Conservation (phyloP, 306 rosid species). For the Purshia tridentata region DNA sequence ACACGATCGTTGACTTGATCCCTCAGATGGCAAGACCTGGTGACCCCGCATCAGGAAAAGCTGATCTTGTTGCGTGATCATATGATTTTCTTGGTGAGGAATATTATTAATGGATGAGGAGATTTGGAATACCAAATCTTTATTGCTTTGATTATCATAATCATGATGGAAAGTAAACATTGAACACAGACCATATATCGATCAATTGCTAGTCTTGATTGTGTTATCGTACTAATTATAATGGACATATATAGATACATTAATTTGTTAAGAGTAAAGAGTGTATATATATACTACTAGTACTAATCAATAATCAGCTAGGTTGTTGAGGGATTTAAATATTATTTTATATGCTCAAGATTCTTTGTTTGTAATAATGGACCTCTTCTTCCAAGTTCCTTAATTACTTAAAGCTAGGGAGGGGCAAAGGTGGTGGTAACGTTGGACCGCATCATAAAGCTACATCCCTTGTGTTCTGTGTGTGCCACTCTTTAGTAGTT, state of each 20-base stretch:
- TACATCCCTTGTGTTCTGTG: too few relatives aligned
- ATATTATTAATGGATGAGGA: neutral
- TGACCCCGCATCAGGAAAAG: conserved; percentile 12
- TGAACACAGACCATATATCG: neutral
- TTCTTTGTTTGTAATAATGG: neutral
- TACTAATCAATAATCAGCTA: neutral
- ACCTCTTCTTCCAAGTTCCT: neutral
- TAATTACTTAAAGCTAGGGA: neutral
- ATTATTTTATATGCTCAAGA: neutral
- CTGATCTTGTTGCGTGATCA: conserved; percentile 12
- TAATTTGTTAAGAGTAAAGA: neutral
- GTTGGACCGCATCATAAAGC: neutral
- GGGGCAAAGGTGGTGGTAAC: conserved; percentile 13
- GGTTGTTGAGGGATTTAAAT: neutral
- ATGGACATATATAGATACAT: neutral
- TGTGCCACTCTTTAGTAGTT: neutral
- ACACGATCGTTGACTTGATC: neutral
- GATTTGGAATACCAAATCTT: conserved; percentile 20
- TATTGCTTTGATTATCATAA: neutral
- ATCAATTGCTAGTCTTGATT: too few relatives aligned
- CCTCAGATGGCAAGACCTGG: neutral
- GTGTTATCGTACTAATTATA: too few relatives aligned
- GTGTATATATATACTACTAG: too few relatives aligned
- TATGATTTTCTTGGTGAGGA: conserved; percentile 25
- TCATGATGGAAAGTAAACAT: conserved; percentile 13